Percentiles rank a stretch among this genome's conserved stretches.
Evolutionary conservation across 1,139 yeast species (phyloP).

Genomic region (Debaryomycetaceae sp.): DNA sequence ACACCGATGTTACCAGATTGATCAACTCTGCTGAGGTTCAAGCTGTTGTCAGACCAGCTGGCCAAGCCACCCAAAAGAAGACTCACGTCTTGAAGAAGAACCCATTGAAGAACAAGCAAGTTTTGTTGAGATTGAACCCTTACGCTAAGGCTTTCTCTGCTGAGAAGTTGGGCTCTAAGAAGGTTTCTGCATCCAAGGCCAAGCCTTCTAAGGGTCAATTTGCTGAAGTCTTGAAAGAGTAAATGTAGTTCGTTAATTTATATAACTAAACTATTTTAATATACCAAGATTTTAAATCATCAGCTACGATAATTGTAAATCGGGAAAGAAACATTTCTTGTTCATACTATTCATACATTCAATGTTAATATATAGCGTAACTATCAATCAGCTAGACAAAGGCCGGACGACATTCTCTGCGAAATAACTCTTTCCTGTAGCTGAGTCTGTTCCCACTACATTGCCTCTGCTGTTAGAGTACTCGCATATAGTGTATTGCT

Average conservation of each 20-base stretch:
- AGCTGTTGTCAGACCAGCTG: slow-evolving; percentile 96
- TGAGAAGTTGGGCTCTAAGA: slow-evolving; percentile 84
- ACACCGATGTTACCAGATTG: slow-evolving; percentile 94
- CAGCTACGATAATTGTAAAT: neutral
- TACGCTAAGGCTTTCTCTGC: slow-evolving; percentile 97
- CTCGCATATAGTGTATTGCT: slow-evolving; percentile 66
- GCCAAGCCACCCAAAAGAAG: slow-evolving; percentile 91
- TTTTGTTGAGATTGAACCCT: slow-evolving; percentile 97
- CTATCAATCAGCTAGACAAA: slow-evolving; percentile 6
- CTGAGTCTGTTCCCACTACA: slow-evolving; percentile 34
- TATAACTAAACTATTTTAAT: neutral
- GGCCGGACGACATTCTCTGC: slow-evolving; percentile 50
- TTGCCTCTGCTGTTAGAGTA: slow-evolving; percentile 61
- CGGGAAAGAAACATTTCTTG: too few species aligned
- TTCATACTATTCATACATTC: neutral
- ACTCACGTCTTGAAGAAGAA: slow-evolving; percentile 97
- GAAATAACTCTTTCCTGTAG: slow-evolving; percentile 41
- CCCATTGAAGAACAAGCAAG: slow-evolving; percentile 99
- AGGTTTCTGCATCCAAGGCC: slow-evolving; percentile 63
- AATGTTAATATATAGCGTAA: slow-evolving; percentile 1
- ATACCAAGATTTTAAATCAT: neutral
- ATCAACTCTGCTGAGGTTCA: slow-evolving; percentile 99
- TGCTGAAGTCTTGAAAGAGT: slow-evolving; percentile 54
- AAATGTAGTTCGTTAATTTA: neutral
- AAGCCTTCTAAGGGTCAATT: slow-evolving; percentile 74